Evolutionary conservation across 75 land plant genomes (phyloP).

Genomic region (Pinus taeda): DNA sequence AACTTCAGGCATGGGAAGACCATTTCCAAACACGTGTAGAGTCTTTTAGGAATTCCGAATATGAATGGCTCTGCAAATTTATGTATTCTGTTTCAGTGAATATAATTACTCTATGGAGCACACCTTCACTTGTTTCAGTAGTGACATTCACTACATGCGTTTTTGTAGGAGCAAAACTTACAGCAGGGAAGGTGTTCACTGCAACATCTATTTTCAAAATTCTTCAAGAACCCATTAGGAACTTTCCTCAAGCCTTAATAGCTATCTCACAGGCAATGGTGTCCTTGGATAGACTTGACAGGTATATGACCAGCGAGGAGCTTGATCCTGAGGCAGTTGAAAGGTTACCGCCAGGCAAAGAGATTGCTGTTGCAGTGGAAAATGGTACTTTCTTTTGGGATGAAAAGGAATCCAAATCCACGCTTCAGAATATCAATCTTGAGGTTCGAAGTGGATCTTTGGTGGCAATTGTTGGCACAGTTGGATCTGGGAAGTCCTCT

Average conservation of each 20-base stretch:
- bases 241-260: slow-evolving; percentile 92
- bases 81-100: slow-evolving; percentile 62
- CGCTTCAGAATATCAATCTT: slow-evolving; percentile 45
- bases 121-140: slow-evolving; percentile 64
- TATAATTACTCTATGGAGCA: slow-evolving; percentile 53
- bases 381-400: slow-evolving; percentile 83
- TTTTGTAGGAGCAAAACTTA: slow-evolving; percentile 34
- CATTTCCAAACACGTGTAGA: slow-evolving; percentile 66
- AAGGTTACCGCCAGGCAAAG: slow-evolving; percentile 21
- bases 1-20: slow-evolving; percentile 96
- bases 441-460: slow-evolving; percentile 51
- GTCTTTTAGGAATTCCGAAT: slow-evolving; percentile 53
- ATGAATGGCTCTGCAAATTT: slow-evolving; percentile 62
- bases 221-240: slow-evolving; percentile 86
- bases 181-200: slow-evolving; percentile 88
- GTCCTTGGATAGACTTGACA: slow-evolving; percentile 77
- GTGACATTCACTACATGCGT: slow-evolving; percentile 70
- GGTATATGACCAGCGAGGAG: slow-evolving; percentile 70
- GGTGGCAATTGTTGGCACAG: slow-evolving; percentile 88
- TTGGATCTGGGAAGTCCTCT: slow-evolving; percentile 95
- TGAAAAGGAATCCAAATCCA: slow-evolving; percentile 37
- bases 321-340: slow-evolving; percentile 59
- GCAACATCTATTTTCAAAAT: slow-evolving; percentile 79
- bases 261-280: slow-evolving; percentile 80
- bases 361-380: slow-evolving; percentile 48